Evolutionary conservation across 2,329 filamentous ascomycete species (phyloP), one percentile per base, ranked within the genome.

Genomic region (Pezicula carpinea): DNA sequence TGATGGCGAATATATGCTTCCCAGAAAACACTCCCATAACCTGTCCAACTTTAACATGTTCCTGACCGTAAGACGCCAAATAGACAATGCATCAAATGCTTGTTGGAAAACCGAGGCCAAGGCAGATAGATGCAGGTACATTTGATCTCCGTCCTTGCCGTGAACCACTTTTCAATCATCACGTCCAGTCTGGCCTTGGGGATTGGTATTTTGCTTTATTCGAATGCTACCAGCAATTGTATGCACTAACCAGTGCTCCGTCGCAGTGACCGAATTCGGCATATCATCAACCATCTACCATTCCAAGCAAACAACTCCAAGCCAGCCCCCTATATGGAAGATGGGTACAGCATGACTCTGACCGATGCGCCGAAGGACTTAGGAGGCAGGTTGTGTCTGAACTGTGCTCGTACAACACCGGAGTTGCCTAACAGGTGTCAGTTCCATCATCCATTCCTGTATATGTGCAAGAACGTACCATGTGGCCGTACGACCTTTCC

Each of bases 341-440:
- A 95, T 74, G 90, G 90, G 83, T 96, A 96, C 75, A 96, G 82
- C 90, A 96, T 96, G 76, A 96, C 83, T 76, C 91, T 86, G 77
- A 95, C 87, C 66, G 88, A 91, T 71, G 90, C 89, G 76, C 91
- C 90, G 80, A 97, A 96, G 70, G 88, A 90, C 80, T 91, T 91
- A 66, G 93, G 83, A 69, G 93, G 93, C 63, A 99, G 90, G 74
- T 96, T 96, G 77, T 83, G 82, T 73, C 86, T 79, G 85, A 99
- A 99, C 78, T 95, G 92, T 75, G 91, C 92, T 72, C 93, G 87
- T 71, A 99, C 93, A 69, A 96, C 88, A 68, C 93, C 93, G 64
- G 89, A 95, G 87, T 96, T 97, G 73, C 93, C 89, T 93, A 46
- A 35, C 15, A 42, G 18, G 18, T 41, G 49, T 59, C 43, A 56